Conservation (phyloP, 2,329 filamentous ascomycete species). For the Phaeosphaeria sp. region DNA sequence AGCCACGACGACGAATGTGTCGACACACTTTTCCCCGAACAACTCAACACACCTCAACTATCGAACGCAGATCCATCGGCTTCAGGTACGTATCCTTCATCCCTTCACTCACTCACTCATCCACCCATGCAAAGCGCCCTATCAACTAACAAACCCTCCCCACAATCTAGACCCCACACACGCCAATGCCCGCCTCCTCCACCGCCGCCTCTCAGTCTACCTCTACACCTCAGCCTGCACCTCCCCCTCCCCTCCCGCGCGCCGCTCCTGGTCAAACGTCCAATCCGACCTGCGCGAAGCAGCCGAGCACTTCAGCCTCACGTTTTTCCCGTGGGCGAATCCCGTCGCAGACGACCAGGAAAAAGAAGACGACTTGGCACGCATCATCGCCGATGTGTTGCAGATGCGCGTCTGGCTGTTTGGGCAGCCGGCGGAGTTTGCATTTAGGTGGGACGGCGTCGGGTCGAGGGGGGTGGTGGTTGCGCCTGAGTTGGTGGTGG, state of each 20-base stretch:
- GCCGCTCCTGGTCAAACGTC: constrained; percentile 6
- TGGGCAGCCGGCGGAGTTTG: constrained; percentile 32
- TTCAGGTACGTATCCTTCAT: too few relatives aligned
- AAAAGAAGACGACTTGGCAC: constrained; percentile 35
- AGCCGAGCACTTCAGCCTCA: constrained; percentile 43
- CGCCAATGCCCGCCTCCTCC: constrained; percentile 28
- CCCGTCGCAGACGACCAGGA: constrained; percentile 33
- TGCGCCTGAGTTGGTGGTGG: constrained; percentile 26
- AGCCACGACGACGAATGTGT: constrained; percentile 8
- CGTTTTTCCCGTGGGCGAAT: constrained; percentile 46
- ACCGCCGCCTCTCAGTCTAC: constrained; percentile 35
- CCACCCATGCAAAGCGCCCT: too few relatives aligned
- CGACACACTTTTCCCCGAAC: not conserved
- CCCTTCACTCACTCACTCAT: too few relatives aligned
- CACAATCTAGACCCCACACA: constrained; percentile 9
- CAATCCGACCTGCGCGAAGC: constrained; percentile 37
- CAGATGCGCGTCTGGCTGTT: constrained; percentile 38
- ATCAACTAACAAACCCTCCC: too few relatives aligned
- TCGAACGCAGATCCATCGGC: not conserved
- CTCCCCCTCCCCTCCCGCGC: not conserved
- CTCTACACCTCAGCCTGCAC: constrained; percentile 22
- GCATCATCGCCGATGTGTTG: constrained; percentile 32
- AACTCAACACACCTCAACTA: constrained; percentile 2
- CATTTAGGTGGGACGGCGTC: constrained; percentile 34
- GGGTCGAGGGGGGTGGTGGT: constrained; percentile 32